phyloP scores from a whole-genome alignment of 2,329 filamentous ascomycete genomes.

The Phyllosticta capitalensis region DNA sequence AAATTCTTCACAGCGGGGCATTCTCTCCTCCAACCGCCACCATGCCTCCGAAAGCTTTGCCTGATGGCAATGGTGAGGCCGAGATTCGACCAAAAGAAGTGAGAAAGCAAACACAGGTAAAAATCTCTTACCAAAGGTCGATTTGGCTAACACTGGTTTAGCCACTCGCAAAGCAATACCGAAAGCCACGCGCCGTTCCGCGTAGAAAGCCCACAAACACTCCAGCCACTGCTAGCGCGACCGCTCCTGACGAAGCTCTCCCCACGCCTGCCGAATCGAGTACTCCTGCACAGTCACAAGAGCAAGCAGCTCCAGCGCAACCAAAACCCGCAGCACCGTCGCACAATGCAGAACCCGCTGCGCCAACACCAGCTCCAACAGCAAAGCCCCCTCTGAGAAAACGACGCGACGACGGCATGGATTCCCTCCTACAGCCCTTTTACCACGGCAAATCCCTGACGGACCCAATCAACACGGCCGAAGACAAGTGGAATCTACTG shows the following conservation, averaged over 20 bases:
- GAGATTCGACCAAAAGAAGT: background rate
- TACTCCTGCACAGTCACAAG: background rate
- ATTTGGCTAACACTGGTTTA: background rate
- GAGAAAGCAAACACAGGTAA: background rate
- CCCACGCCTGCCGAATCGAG: background rate
- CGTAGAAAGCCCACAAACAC: constrained; percentile 6
- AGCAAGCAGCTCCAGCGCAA: background rate
- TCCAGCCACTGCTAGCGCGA: background rate
- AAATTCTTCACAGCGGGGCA: constrained; percentile 11
- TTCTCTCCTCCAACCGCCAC: background rate
- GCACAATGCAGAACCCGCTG: background rate
- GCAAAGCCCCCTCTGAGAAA: constrained; percentile 15
- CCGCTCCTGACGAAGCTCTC: background rate
- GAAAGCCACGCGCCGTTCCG: constrained; percentile 5
- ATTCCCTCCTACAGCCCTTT: constrained; percentile 58
- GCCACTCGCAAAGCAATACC: constrained; percentile 9
- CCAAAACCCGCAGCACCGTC: background rate
- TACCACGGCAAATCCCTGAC: constrained; percentile 60
- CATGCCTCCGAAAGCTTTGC: constrained; percentile 10
- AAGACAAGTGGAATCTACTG: constrained; percentile 94
- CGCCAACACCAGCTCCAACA: background rate
- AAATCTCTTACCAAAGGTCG: background rate
- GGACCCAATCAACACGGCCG: constrained; percentile 58
- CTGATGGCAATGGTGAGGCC: background rate
- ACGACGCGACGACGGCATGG: constrained; percentile 41